Evolutionary conservation across 345 rosid species (phyloP).

Genomic region (Linum tenue): DNA sequence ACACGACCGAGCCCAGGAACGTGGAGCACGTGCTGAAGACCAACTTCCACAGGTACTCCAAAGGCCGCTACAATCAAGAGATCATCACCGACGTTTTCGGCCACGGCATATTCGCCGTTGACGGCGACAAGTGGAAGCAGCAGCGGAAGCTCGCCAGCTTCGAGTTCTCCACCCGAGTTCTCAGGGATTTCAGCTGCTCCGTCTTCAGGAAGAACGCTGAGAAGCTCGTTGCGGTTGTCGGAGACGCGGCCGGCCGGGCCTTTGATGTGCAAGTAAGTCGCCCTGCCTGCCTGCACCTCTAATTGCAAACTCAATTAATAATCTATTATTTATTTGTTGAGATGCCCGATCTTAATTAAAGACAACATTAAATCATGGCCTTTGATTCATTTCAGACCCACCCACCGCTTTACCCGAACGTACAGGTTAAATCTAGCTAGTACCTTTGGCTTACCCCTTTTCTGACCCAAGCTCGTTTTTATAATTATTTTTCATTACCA

Average conservation of each 20-base stretch:
- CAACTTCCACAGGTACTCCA: conserved; percentile 39
- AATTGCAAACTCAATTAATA: no score
- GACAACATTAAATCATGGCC: no score
- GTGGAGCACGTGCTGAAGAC: conserved; percentile 55
- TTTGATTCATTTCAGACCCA: no score
- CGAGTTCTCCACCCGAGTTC: conserved; percentile 62
- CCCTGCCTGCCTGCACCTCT: background rate
- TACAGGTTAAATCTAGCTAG: no score
- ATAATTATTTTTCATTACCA: no score
- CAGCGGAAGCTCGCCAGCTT: conserved; percentile 74
- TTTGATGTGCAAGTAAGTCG: conserved; percentile 64
- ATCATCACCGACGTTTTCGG: conserved; percentile 46
- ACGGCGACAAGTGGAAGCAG: conserved; percentile 75
- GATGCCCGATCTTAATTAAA: no score
- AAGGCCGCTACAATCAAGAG: conserved; percentile 29
- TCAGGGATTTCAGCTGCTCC: conserved; percentile 56
- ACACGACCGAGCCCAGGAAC: conserved; percentile 51
- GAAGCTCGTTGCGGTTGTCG: conserved; percentile 27
- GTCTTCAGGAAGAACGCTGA: conserved; percentile 52
- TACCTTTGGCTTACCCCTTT: no score
- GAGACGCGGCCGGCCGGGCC: conserved; percentile 21
- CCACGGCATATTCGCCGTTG: conserved; percentile 64
- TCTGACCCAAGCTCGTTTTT: no score
- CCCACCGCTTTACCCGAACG: no score
- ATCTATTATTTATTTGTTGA: no score